Conservation (phyloP, 805 yeast species). For the Isabelozyma pseudorhagii region DNA sequence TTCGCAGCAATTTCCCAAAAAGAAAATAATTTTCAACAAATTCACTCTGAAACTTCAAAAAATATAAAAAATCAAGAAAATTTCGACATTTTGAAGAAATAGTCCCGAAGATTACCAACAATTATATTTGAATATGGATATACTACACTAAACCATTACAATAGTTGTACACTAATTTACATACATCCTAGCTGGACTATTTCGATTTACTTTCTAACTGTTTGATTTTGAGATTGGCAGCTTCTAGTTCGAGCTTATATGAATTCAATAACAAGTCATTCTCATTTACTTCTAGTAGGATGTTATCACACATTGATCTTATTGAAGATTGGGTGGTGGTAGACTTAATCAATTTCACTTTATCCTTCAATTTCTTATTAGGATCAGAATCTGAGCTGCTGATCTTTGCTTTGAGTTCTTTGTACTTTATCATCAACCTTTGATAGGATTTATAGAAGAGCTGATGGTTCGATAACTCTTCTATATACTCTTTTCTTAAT, state of each 20-base stretch:
- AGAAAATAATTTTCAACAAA: no score
- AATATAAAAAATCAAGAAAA: no score
- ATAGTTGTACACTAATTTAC: background rate
- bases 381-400: constrained; percentile 1
- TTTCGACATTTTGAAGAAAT: no score
- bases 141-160: background rate
- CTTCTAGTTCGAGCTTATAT: constrained; percentile 23
- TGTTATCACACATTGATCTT: constrained; percentile 17
- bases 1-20: background rate
- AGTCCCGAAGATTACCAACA: no score
- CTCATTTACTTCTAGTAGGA: constrained; percentile 14
- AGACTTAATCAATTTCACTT: constrained; percentile 17
- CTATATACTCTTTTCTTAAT: constrained; percentile 22
- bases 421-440: constrained; percentile 25
- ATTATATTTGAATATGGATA: no score
- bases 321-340: constrained; percentile 17
- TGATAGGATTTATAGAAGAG: constrained; percentile 28
- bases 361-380: constrained; percentile 12
- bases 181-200: background rate
- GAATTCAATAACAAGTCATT: constrained; percentile 5
- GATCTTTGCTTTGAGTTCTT: constrained; percentile 12
- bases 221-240: constrained; percentile 15
- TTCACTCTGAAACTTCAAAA: no score
- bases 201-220: constrained; percentile 12
- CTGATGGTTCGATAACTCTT: constrained; percentile 24